phyloP scores from a whole-genome alignment of 2,329 filamentous ascomycete species.

The Xylaria multiplex region DNA sequence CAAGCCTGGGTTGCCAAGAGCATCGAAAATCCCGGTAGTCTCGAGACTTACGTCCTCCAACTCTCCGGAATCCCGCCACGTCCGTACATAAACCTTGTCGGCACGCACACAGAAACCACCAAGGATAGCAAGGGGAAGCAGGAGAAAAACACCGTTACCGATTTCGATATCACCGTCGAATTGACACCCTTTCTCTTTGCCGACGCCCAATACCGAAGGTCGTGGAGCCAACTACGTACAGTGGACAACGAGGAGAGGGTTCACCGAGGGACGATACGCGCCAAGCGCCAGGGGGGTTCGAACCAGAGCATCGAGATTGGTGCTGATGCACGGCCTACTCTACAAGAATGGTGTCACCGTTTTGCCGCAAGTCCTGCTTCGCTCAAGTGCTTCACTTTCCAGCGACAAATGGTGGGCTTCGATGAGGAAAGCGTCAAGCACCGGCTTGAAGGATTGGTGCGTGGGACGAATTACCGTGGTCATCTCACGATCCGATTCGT shows the following conservation, averaged over 20 bases:
- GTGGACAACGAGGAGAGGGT: slow-evolving; percentile 69
- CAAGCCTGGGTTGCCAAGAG: slow-evolving; percentile 57
- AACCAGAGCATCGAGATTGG: slow-evolving; percentile 59
- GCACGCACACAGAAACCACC: slow-evolving; percentile 61
- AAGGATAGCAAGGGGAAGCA: slow-evolving; percentile 57
- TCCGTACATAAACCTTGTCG: slow-evolving; percentile 62
- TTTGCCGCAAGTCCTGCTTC: slow-evolving; percentile 68
- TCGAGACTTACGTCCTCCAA: slow-evolving; percentile 57
- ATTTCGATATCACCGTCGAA: slow-evolving; percentile 69
- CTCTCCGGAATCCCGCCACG: slow-evolving; percentile 62
- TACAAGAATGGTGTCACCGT: slow-evolving; percentile 73
- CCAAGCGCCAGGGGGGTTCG: slow-evolving; percentile 49
- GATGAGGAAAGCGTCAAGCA: slow-evolving; percentile 64
- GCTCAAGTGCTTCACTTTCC: slow-evolving; percentile 66
- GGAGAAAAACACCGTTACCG: slow-evolving; percentile 59
- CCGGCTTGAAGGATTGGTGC: slow-evolving; percentile 66
- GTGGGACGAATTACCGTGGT: slow-evolving; percentile 74
- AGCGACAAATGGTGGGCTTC: slow-evolving; percentile 67
- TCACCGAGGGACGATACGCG: slow-evolving; percentile 71
- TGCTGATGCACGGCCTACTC: slow-evolving; percentile 49
- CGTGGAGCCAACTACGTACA: slow-evolving; percentile 59
- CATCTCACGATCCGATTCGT: slow-evolving; percentile 68
- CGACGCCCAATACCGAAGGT: slow-evolving; percentile 52
- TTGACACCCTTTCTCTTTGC: slow-evolving; percentile 67
- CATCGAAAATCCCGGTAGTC: slow-evolving; percentile 57